Evolutionary conservation across 2,329 filamentous ascomycete genomes (phyloP).

Genomic region (Calonectria henricotiae): DNA sequence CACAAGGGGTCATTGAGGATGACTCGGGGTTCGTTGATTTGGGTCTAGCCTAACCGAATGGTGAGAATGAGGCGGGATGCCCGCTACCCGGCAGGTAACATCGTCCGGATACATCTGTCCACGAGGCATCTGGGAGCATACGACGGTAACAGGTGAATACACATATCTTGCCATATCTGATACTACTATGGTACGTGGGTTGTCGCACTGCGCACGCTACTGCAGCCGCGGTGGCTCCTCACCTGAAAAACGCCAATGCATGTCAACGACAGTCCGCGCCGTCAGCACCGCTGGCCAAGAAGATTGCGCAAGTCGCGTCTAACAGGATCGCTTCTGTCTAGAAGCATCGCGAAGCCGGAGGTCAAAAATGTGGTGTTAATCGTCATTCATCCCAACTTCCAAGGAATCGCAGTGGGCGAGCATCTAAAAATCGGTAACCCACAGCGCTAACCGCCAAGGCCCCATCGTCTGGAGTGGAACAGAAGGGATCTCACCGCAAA

Average conservation of each 20-base stretch:
- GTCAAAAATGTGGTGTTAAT: slow-evolving; percentile 46
- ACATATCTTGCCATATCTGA: slow-evolving; percentile 30
- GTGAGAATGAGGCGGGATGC: slow-evolving; percentile 18
- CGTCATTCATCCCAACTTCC: slow-evolving; percentile 47
- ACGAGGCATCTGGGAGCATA: slow-evolving; percentile 24
- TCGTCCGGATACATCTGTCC: slow-evolving; percentile 22
- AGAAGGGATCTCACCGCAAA: slow-evolving; percentile 46
- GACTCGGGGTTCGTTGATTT: slow-evolving; percentile 11
- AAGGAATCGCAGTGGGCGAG: slow-evolving; percentile 43
- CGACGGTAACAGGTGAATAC: slow-evolving; percentile 23
- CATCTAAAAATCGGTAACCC: slow-evolving; percentile 29
- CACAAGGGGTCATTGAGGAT: background rate
- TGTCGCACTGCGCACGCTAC: slow-evolving; percentile 35
- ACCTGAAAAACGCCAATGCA: slow-evolving; percentile 21
- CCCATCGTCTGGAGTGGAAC: slow-evolving; percentile 40
- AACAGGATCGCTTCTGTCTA: slow-evolving; percentile 4
- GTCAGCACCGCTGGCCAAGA: background rate
- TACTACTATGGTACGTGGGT: slow-evolving; percentile 32
- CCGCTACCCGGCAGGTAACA: slow-evolving; percentile 28
- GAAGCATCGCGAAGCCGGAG: slow-evolving; percentile 35
- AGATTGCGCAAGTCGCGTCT: slow-evolving; percentile 7
- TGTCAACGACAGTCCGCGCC: slow-evolving; percentile 1
- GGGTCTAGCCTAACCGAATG: background rate
- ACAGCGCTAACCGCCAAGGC: slow-evolving; percentile 46
- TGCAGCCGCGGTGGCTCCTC: slow-evolving; percentile 31